Conservation (phyloP, 306 rosid species). For the Adenanthera pavonina region DNA sequence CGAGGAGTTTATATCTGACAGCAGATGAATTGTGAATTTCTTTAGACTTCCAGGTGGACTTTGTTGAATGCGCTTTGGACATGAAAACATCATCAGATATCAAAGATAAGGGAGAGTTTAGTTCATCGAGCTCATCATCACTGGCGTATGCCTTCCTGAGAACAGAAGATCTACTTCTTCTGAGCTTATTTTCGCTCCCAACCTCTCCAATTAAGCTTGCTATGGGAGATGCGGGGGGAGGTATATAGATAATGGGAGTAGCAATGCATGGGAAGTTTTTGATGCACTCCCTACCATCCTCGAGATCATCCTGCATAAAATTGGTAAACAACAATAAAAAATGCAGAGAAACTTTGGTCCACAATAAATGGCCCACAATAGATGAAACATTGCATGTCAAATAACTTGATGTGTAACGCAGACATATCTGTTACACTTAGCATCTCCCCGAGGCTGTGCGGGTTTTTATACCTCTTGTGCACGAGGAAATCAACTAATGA, state of each 20-base stretch:
- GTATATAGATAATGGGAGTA: constrained; percentile 54
- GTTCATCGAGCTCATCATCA: constrained; percentile 83
- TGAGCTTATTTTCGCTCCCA: constrained; percentile 60
- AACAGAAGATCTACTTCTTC: constrained; percentile 71
- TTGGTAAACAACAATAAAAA: background rate
- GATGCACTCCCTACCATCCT: constrained; percentile 49
- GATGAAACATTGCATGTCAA: background rate
- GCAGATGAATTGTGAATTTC: constrained; percentile 50
- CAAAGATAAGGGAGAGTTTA: constrained; percentile 67
- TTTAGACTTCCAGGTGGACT: constrained; percentile 46
- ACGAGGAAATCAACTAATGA: background rate
- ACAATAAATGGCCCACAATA: too few relatives aligned
- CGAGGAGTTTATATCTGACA: constrained; percentile 77
- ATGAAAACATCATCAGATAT: constrained; percentile 47
- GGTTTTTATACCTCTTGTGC: background rate
- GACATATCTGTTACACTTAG: background rate
- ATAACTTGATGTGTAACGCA: background rate
- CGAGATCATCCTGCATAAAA: constrained; percentile 52
- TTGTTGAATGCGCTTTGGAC: constrained; percentile 47
- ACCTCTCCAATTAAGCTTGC: constrained; percentile 57
- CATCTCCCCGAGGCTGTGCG: background rate
- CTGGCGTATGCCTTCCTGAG: constrained; percentile 70
- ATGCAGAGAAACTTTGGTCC: background rate
- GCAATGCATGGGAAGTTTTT: constrained; percentile 63
- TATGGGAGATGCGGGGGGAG: constrained; percentile 59